Conservation (phyloP, 257 asterid species). For the Thymus quinquecostatus region DNA sequence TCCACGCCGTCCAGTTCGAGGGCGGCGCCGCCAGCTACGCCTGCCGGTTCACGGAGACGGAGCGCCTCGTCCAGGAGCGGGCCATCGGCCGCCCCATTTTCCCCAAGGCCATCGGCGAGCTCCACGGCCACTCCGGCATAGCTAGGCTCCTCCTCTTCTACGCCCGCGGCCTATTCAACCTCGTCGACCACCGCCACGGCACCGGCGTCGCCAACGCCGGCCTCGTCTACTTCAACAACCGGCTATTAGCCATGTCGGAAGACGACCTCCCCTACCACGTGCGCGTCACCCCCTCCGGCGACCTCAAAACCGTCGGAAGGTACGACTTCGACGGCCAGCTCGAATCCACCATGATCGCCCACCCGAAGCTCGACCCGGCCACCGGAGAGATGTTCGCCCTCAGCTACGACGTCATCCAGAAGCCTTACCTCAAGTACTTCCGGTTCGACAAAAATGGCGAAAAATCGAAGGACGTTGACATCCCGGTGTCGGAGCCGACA, state of each 20-base stretch:
- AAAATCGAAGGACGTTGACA: constrained; percentile 78
- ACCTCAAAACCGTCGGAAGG: constrained; percentile 67
- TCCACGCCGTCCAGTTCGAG: constrained; percentile 74
- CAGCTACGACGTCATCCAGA: constrained; percentile 87
- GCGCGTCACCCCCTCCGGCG: constrained; percentile 61
- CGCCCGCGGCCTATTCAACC: constrained; percentile 72
- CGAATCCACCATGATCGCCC: constrained; percentile 92
- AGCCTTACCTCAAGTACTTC: constrained; percentile 85
- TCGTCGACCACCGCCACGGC: constrained; percentile 75
- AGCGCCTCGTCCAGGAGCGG: constrained; percentile 69
- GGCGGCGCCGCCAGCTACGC: constrained; percentile 76
- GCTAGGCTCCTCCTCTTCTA: constrained; percentile 83
- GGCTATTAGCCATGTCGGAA: constrained; percentile 89
- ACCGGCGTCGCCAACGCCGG: constrained; percentile 99
- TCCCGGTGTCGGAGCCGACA: constrained; percentile 84
- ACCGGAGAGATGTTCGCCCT: constrained; percentile 89
- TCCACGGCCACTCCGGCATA: constrained; percentile 93
- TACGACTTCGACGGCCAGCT: constrained; percentile 60
- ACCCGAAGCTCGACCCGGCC: constrained; percentile 88
- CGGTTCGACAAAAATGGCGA: constrained; percentile 59
- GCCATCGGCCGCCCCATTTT: constrained; percentile 81
- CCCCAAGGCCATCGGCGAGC: constrained; percentile 95
- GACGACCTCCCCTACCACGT: constrained; percentile 96
- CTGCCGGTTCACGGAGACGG: constrained; percentile 89
- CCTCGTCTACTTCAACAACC: constrained; percentile 74